phyloP scores from a whole-genome alignment of 345 rosid genomes.

The Physaria fendleri region DNA sequence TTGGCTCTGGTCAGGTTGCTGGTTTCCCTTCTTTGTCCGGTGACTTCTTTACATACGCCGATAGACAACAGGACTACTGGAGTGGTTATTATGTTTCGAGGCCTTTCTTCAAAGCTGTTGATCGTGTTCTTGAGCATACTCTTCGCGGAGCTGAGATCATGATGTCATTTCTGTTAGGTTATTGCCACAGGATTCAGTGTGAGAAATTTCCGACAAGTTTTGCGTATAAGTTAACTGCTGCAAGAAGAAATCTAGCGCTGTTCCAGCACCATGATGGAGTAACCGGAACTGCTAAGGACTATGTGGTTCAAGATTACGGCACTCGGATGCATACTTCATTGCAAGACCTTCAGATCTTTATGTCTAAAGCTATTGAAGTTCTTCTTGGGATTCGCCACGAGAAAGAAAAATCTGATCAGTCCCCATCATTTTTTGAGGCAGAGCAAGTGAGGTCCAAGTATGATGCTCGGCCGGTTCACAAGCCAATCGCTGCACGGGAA shows the following conservation, averaged over 20 bases:
- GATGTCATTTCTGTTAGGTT: slow-evolving; percentile 77
- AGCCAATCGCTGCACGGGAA: slow-evolving; percentile 55
- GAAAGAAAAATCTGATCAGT: slow-evolving; percentile 75
- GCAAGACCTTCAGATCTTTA: slow-evolving; percentile 85
- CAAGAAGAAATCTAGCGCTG: slow-evolving; percentile 94
- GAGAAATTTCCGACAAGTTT: slow-evolving; percentile 73
- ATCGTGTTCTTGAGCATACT: slow-evolving; percentile 85
- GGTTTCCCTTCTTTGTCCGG: slow-evolving; percentile 98
- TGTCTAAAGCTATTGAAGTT: slow-evolving; percentile 90
- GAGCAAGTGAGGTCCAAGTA: slow-evolving; percentile 74
- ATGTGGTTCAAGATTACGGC: slow-evolving; percentile 91
- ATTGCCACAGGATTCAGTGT: slow-evolving; percentile 82
- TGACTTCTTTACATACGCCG: slow-evolving; percentile 96
- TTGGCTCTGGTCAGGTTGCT: slow-evolving; percentile 64
- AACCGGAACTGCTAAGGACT: slow-evolving; percentile 94
- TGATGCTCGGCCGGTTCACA: slow-evolving; percentile 77
- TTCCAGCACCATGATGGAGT: slow-evolving; percentile 99
- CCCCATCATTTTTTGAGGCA: slow-evolving; percentile 70
- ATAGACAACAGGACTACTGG: slow-evolving; percentile 93
- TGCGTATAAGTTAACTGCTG: slow-evolving; percentile 82
- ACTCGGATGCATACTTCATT: slow-evolving; percentile 85
- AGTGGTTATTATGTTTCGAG: slow-evolving; percentile 99
- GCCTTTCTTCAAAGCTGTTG: slow-evolving; percentile 97
- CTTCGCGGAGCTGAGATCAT: slow-evolving; percentile 89
- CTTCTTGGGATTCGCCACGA: slow-evolving; percentile 81